Percentiles rank a stretch among this genome's conserved stretches.
Evolutionary conservation across 345 rosid genomes (phyloP).

Genomic region (Mallotus nudiflorus): DNA sequence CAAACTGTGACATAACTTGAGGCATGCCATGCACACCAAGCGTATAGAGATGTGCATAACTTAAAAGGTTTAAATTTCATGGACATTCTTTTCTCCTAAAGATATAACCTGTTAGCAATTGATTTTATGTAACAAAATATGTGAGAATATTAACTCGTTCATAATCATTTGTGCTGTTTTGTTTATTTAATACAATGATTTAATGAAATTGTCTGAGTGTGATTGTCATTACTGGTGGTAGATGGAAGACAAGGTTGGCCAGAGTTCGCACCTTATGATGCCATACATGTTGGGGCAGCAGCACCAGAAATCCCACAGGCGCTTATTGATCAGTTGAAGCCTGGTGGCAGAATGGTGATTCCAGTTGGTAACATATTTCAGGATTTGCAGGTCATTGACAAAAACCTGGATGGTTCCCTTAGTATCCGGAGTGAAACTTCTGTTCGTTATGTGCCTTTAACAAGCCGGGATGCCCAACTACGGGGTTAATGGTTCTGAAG

Average conservation of each 20-base stretch:
- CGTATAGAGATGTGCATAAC: no score
- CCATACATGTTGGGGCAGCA: constrained; percentile 97
- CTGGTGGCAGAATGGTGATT: constrained; percentile 97
- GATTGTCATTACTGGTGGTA: constrained; percentile 17
- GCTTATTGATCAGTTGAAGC: constrained; percentile 90
- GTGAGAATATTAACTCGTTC: not conserved
- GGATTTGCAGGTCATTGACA: constrained; percentile 77
- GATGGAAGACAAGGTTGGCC: constrained; percentile 96
- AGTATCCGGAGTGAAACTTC: constrained; percentile 59
- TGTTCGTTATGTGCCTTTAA: constrained; percentile 92
- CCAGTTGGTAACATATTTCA: constrained; percentile 86
- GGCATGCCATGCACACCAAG: not conserved
- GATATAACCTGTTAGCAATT: not conserved
- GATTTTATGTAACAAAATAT: not conserved
- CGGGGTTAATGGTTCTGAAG: constrained; percentile 7
- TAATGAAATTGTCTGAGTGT: not conserved
- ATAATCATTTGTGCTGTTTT: not conserved
- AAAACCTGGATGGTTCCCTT: constrained; percentile 74
- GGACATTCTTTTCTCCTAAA: not conserved
- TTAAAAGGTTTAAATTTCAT: not conserved
- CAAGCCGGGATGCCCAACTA: constrained; percentile 82
- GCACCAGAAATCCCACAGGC: constrained; percentile 82
- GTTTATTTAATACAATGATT: not conserved
- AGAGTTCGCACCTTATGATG: constrained; percentile 86
- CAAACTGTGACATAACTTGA: not conserved